These are phyloP conservation scores for Epichloe hybrida DNA, from an alignment of 2,329 filamentous ascomycete species.

Conservation along the genomic window DNA sequence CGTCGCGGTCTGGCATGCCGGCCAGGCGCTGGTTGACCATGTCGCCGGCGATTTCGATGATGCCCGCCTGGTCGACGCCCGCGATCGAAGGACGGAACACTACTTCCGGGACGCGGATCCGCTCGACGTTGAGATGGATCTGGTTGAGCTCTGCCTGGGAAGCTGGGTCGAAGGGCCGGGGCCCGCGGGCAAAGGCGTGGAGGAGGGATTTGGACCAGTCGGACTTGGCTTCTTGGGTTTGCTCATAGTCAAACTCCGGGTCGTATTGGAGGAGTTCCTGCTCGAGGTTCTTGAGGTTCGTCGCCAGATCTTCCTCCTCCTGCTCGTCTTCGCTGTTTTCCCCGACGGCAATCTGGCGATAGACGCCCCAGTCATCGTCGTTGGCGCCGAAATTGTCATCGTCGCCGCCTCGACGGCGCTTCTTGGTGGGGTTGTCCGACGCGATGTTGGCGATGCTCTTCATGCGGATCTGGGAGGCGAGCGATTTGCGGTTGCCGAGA, in stretches of 20 bases:
- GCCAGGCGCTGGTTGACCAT: constrained; percentile 74
- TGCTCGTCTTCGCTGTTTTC: constrained; percentile 76
- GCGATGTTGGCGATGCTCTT: constrained; percentile 94
- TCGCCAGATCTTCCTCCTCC: constrained; percentile 76
- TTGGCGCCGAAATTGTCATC: constrained; percentile 96
- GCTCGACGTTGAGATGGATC: constrained; percentile 90
- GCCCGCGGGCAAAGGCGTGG: constrained; percentile 80
- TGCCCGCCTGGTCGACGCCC: constrained; percentile 81
- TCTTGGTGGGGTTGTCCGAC: constrained; percentile 73
- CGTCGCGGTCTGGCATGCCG: constrained; percentile 42
- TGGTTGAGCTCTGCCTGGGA: constrained; percentile 72
- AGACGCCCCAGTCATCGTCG: constrained; percentile 96
- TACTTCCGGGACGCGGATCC: constrained; percentile 86
- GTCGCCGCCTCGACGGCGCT: constrained; percentile 73
- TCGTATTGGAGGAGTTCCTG: constrained; percentile 77
- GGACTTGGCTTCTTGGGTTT: constrained; percentile 80
- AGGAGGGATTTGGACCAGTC: constrained; percentile 91
- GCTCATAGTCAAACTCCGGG: constrained; percentile 77
- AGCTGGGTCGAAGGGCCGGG: constrained; percentile 70
- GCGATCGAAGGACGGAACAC: constrained; percentile 88
- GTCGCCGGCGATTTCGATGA: constrained; percentile 83
- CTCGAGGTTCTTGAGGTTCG: constrained; percentile 63
- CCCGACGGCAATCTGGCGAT: constrained; percentile 79
- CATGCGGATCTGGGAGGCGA: constrained; percentile 95
- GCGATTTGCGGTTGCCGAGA: constrained; percentile 88